Conservation (phyloP, 345 rosid genomes). For the Gossypium longicalyx region DNA sequence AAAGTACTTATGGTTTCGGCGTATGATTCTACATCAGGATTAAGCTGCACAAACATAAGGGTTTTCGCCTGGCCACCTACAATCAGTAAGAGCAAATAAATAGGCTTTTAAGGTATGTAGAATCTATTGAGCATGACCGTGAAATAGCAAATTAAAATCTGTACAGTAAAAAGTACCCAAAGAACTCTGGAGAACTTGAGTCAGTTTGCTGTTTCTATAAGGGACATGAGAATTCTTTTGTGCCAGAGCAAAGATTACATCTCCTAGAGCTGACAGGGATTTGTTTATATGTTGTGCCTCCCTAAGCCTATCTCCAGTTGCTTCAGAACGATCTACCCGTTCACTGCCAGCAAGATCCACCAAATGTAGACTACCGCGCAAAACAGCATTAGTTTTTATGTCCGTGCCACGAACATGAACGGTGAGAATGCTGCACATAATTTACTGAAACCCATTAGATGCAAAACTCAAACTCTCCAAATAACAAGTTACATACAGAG, state of each 20-base stretch:
- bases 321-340: constrained; percentile 97
- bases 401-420: constrained; percentile 89
- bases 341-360: constrained; percentile 99
- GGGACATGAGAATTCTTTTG: constrained; percentile 90
- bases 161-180: constrained; percentile 46
- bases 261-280: constrained; percentile 96
- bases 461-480: background rate
- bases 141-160: background rate
- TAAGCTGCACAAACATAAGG: constrained; percentile 96
- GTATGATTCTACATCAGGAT: constrained; percentile 87
- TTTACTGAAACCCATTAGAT: background rate
- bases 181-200: constrained; percentile 98
- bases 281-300: constrained; percentile 98
- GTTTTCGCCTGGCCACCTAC: constrained; percentile 98
- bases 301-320: constrained; percentile 87
- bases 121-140: background rate
- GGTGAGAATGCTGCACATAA: constrained; percentile 72
- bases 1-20: constrained; percentile 89
- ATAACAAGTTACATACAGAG: constrained; percentile 11
- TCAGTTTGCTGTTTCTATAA: constrained; percentile 90
- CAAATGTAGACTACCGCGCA: constrained; percentile 84
- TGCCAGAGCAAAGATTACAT: constrained; percentile 86
- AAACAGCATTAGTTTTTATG: constrained; percentile 55
- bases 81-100: constrained; percentile 5
- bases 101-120: background rate